Evolutionary conservation across 2,329 filamentous ascomycete species (phyloP).

Genomic region (Trichoderma lentiforme): DNA sequence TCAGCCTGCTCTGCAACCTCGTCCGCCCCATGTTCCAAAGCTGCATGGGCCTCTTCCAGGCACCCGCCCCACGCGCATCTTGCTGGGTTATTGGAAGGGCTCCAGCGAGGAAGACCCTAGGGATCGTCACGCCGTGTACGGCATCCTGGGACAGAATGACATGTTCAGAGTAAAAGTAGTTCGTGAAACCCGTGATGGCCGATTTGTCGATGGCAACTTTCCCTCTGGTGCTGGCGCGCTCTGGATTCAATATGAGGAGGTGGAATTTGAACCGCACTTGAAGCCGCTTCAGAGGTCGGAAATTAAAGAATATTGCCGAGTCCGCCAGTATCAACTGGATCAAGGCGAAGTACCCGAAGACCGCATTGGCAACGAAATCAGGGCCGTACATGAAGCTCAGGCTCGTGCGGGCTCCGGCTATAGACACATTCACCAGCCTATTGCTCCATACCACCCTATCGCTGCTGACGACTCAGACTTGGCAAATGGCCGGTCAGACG

Average conservation of each 20-base stretch:
- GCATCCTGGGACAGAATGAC: constrained; percentile 59
- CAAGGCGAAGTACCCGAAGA: constrained; percentile 49
- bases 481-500: constrained; percentile 21
- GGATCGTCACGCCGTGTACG: constrained; percentile 61
- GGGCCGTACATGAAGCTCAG: constrained; percentile 51
- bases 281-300: constrained; percentile 49
- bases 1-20: constrained; percentile 18
- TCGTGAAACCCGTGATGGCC: constrained; percentile 58
- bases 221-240: constrained; percentile 57
- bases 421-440: constrained; percentile 23
- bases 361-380: constrained; percentile 47
- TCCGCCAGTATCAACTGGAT: constrained; percentile 58
- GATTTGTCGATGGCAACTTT: constrained; percentile 57
- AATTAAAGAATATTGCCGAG: constrained; percentile 61
- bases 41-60: constrained; percentile 44
- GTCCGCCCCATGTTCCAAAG: not conserved
- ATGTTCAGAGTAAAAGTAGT: constrained; percentile 64
- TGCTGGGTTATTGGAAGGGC: constrained; percentile 58
- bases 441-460: constrained; percentile 25
- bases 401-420: constrained; percentile 38
- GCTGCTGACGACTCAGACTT: constrained; percentile 21
- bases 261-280: constrained; percentile 56
- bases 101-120: constrained; percentile 45
- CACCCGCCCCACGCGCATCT: constrained; percentile 54
- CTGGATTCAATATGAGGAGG: constrained; percentile 62